These are phyloP conservation scores for Neonectria faginata DNA, from an alignment of 2,329 filamentous ascomycete genomes.

Conservation along the genomic window DNA sequence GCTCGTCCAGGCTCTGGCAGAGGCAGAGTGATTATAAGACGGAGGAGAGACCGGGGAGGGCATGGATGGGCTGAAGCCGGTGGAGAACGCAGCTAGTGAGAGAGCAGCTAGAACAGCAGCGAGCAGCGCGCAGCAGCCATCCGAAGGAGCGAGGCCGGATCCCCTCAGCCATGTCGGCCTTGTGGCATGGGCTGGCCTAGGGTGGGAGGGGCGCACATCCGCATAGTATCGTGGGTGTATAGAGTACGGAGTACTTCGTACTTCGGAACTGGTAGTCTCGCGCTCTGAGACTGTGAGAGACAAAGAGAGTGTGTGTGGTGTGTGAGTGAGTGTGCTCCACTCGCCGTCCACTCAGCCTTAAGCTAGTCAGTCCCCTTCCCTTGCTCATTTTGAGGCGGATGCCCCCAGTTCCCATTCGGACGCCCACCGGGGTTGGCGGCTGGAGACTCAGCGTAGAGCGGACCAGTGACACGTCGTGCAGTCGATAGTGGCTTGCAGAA, in stretches of 20 bases:
- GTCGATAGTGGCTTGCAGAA: slow-evolving; percentile 50
- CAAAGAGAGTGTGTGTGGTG: slow-evolving; percentile 9
- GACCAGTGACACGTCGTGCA: slow-evolving; percentile 41
- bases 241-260: not conserved
- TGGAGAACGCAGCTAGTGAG: slow-evolving; percentile 2
- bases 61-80: not conserved
- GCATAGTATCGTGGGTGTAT: slow-evolving; percentile 1
- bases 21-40: slow-evolving; percentile 31
- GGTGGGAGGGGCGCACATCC: not conserved
- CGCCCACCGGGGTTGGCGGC: slow-evolving; percentile 31
- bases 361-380: slow-evolving; percentile 38
- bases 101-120: slow-evolving; percentile 12
- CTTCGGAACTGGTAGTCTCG: not conserved
- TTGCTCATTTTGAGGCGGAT: slow-evolving; percentile 25
- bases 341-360: slow-evolving; percentile 41
- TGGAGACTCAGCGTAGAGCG: slow-evolving; percentile 10
- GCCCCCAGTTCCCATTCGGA: slow-evolving; percentile 4
- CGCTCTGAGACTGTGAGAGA: not conserved
- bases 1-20: slow-evolving; percentile 13
- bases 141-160: slow-evolving; percentile 2
- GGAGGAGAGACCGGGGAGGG: slow-evolving; percentile 6
- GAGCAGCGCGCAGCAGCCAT: slow-evolving; percentile 3
- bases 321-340: slow-evolving; percentile 6
- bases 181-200: not conserved
- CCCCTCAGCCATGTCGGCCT: slow-evolving; percentile 2